Base-by-base conservation (phyloP, 2,329 filamentous ascomycete genomes). In the Saccharata proteae region DNA sequence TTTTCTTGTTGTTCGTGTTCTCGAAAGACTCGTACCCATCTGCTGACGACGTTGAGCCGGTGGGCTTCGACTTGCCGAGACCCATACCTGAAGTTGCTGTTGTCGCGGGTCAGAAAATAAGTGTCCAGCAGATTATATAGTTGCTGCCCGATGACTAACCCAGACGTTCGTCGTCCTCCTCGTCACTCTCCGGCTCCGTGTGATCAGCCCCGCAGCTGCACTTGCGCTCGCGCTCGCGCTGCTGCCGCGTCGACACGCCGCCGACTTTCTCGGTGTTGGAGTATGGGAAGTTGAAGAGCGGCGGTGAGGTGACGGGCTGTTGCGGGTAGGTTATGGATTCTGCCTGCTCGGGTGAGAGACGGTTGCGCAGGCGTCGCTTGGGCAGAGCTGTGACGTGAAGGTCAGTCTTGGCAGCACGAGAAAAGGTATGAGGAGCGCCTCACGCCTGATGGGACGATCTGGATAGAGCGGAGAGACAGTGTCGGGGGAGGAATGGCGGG, bases 1-100 rank as follows among this genome's bases (percentile, higher is more conserved):
- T 96, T 65, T 96, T 98, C 60, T 98, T 98, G 54, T 98, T 98
- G 55, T 93, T 96, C 20, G 84, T 93, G 48, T 96, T 96, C 57
- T 98, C 90, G 47, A 94, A 93, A 5, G 84, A 90, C 55, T 98
- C 90, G 54, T 96, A 96, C 10, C 86, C 85, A 52, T 96, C 88
- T 8, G 73, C 68, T 15, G 77, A 75, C 9, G 82, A 84, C 25
- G 69, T 26, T 17, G 33, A 35, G 23, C 33, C 69, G 29, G 77
- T 58, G 15, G 64, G 54, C 39, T 55, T 54, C 30, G 52, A 47
- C 36, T 55, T 55, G 36, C 42, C 41, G 44, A 48, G 41, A 43
- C 54, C 44, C 20, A 34, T 39, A 29, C 38, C 41, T 18, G 42
- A 38, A 10, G 28, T 33, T 32, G 33, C 42, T 28, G 48, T 33